Conservation (phyloP, 208 protist genomes). For the Trichomonas gallinae region DNA sequence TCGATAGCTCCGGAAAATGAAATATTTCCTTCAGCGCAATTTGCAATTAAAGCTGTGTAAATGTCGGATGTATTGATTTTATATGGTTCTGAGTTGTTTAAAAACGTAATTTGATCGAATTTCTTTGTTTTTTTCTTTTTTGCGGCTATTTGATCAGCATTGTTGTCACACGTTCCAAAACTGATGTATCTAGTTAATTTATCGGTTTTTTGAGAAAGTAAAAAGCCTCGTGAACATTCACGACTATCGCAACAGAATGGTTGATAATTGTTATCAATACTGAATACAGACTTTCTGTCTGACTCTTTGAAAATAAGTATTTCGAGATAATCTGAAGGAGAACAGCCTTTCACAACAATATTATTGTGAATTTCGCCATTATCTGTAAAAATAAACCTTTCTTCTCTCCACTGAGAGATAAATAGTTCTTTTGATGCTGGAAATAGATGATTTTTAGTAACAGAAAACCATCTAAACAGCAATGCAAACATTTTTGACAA, state of each 20-base stretch:
- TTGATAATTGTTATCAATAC: not conserved
- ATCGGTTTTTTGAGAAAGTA: not conserved
- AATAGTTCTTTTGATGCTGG: not conserved
- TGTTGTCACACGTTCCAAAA: not conserved
- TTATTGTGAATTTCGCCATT: not conserved
- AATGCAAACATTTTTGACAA: too few species aligned
- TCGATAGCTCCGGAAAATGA: not conserved
- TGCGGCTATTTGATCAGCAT: too few species aligned
- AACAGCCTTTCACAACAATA: not conserved
- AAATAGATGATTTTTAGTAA: not conserved
- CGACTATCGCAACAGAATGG: not conserved
- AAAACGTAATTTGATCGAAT: not conserved
- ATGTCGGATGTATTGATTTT: not conserved
- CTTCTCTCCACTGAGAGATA: not conserved
- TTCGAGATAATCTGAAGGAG: not conserved
- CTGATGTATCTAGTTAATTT: not conserved
- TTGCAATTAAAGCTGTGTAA: not conserved
- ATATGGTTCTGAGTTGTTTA: not conserved
- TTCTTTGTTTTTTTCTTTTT: not conserved
- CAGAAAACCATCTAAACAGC: not conserved
- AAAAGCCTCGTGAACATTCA: not conserved
- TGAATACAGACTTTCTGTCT: not conserved
- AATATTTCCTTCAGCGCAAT: not conserved
- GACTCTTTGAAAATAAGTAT: not conserved
- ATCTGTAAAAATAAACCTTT: not conserved